Conservation (phyloP, 2,329 filamentous ascomycete genomes). For the Colletotrichum orbiculare region DNA sequence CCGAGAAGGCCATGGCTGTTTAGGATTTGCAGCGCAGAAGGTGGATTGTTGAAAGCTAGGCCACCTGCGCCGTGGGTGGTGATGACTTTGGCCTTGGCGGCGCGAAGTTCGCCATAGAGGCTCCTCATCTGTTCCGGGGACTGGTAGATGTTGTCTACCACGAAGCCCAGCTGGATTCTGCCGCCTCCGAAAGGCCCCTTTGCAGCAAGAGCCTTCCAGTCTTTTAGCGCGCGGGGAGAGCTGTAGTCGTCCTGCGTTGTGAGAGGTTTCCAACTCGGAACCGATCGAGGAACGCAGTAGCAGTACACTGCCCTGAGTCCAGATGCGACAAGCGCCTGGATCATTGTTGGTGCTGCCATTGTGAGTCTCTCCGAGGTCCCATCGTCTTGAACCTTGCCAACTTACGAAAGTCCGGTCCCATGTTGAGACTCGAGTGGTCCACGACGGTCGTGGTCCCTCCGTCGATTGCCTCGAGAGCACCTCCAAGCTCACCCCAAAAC, state of each 20-base stretch:
- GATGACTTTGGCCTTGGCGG: conserved; percentile 51
- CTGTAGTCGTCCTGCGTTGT: conserved; percentile 41
- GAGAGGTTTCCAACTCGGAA: conserved; percentile 46
- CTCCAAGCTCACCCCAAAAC: conserved; percentile 57
- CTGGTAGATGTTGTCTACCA: conserved; percentile 54
- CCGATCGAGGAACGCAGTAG: conserved; percentile 48
- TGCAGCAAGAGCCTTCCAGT: conserved; percentile 40
- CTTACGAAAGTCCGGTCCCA: conserved; percentile 24
- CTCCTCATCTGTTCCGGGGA: conserved; percentile 49
- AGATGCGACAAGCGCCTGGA: conserved; percentile 51
- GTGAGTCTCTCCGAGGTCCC: background rate
- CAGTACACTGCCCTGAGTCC: conserved; percentile 59
- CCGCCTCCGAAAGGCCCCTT: conserved; percentile 35
- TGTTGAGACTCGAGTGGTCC: conserved; percentile 36
- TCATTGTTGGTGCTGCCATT: conserved; percentile 43
- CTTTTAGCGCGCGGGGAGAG: conserved; percentile 50
- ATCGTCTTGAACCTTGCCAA: accelerated
- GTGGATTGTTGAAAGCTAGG: background rate
- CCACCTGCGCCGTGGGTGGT: conserved; percentile 42
- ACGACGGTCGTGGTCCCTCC: conserved; percentile 52
- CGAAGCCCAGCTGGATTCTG: conserved; percentile 55
- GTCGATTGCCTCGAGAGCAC: conserved; percentile 52
- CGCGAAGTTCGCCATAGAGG: conserved; percentile 50
- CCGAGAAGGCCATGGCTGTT: conserved; percentile 6
- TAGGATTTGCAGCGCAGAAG: conserved; percentile 7